These are phyloP conservation scores for Tetraselmis striata DNA, from an alignment of 139 green algal genomes.

Conservation along the genomic window DNA sequence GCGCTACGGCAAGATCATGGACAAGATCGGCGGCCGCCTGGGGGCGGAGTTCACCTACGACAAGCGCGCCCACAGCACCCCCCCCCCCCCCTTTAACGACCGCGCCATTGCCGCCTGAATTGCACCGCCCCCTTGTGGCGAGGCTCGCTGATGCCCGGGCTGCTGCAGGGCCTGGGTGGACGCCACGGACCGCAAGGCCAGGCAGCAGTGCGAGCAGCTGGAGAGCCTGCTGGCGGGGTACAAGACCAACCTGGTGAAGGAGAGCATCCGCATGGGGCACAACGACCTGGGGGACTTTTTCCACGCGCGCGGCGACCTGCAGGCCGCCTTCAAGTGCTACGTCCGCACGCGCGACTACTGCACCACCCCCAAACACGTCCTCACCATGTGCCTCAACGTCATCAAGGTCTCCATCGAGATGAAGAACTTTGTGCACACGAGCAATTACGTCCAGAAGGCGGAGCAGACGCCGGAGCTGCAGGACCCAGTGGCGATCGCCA, in stretches of 20 bases:
- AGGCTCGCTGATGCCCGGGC: background rate
- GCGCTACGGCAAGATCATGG: slow-evolving; percentile 36
- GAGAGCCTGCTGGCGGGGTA: slow-evolving; percentile 63
- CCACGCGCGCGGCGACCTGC: slow-evolving; percentile 72
- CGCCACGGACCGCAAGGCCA: slow-evolving; percentile 28
- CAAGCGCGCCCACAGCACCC: slow-evolving; percentile 21
- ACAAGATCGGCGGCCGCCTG: slow-evolving; percentile 31
- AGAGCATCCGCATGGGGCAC: slow-evolving; percentile 85
- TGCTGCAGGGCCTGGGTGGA: slow-evolving; percentile 44
- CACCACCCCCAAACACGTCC: slow-evolving; percentile 75
- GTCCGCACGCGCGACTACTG: slow-evolving; percentile 87
- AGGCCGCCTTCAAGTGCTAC: slow-evolving; percentile 86
- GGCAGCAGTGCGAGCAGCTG: slow-evolving; percentile 47
- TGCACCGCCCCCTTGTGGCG: background rate
- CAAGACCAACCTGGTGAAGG: slow-evolving; percentile 87
- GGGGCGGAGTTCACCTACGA: slow-evolving; percentile 33
- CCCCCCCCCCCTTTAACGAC: background rate
- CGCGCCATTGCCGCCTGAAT: background rate
- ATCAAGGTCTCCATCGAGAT: slow-evolving; percentile 71
- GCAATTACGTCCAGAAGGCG: slow-evolving; percentile 80
- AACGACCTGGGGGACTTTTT: slow-evolving; percentile 79
- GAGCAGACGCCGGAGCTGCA: slow-evolving; percentile 55
- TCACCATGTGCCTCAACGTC: slow-evolving; percentile 83
- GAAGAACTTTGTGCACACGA: slow-evolving; percentile 75
- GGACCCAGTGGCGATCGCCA: slow-evolving; percentile 38